A percentile compares a stretch with the other conserved stretches of the same genome.
Evolutionary conservation across 2,329 filamentous ascomycete genomes (phyloP).

Genomic region (Chaetomium globosum): DNA sequence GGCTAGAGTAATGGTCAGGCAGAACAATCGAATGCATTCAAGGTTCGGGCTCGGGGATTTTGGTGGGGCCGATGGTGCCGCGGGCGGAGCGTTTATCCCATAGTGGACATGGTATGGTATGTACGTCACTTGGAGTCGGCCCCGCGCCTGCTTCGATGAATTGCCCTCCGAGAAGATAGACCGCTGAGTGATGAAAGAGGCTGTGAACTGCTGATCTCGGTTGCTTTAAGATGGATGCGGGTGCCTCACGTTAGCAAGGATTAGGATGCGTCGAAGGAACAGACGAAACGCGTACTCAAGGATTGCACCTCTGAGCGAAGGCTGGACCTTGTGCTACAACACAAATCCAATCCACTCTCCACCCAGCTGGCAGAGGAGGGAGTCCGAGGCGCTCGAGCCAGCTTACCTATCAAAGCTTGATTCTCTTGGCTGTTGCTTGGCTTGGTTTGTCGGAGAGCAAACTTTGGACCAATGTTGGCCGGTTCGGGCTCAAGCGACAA

Average conservation of each 20-base stretch:
- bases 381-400: neutral
- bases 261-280: neutral
- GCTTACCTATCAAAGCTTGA: slow-evolving; percentile 6
- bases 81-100: slow-evolving; percentile 21
- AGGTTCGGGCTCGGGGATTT: slow-evolving; percentile 6
- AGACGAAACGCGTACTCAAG: slow-evolving; percentile 17
- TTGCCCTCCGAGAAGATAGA: neutral
- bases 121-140: slow-evolving; percentile 7
- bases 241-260: neutral
- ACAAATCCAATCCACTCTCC: neutral
- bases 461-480: neutral
- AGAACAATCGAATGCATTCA: slow-evolving; percentile 6
- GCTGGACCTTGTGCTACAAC: neutral
- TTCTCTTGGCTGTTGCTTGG: slow-evolving; percentile 19
- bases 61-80: slow-evolving; percentile 14
- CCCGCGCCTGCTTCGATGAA: neutral
- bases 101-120: slow-evolving; percentile 7
- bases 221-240: neutral
- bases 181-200: too few species aligned
- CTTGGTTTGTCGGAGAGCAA: slow-evolving; percentile 3
- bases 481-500: neutral
- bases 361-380: neutral
- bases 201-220: neutral
- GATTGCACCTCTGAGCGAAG: neutral
- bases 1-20: neutral